These are phyloP conservation scores for Leucosporidium scottii DNA, from an alignment of 768 basidiomycete species.

Conservation along the genomic window DNA sequence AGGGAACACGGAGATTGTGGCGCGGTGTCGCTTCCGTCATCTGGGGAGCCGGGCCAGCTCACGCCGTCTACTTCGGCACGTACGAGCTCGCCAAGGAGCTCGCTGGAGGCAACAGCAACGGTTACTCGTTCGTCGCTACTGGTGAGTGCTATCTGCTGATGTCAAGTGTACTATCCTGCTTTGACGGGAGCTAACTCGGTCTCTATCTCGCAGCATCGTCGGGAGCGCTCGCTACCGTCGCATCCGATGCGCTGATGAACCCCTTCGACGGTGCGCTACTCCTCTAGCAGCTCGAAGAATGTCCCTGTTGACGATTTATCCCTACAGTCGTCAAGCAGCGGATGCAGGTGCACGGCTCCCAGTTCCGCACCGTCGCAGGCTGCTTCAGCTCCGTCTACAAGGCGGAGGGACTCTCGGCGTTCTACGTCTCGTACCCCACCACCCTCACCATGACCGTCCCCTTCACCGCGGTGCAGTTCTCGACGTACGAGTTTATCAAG, in stretches of 20 bases:
- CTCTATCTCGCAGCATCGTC: conserved; percentile 60
- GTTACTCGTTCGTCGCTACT: conserved; percentile 79
- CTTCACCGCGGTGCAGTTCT: conserved; percentile 96
- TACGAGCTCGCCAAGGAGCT: conserved; percentile 92
- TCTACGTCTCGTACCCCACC: conserved; percentile 98
- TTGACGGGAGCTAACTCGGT: background rate
- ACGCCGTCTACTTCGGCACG: conserved; percentile 94
- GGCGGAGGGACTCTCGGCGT: conserved; percentile 77
- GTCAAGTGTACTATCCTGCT: background rate
- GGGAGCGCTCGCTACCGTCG: conserved; percentile 88
- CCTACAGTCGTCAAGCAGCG: conserved; percentile 90
- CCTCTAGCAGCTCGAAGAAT: background rate
- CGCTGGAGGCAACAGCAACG: conserved; percentile 68
- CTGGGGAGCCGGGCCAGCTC: conserved; percentile 92
- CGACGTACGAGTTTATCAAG: conserved; percentile 91
- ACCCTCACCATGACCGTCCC: conserved; percentile 91
- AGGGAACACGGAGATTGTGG: conserved; percentile 87
- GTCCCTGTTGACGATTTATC: background rate
- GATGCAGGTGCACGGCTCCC: conserved; percentile 94
- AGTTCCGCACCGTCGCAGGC: conserved; percentile 77
- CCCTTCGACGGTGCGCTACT: conserved; percentile 83
- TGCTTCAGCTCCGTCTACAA: conserved; percentile 78
- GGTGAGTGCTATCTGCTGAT: conserved; percentile 51
- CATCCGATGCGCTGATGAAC: conserved; percentile 97
- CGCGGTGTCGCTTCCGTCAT: conserved; percentile 93